Evolutionary conservation across 73 alveolate species (phyloP).

Genomic region (Paraurostyla sp.): DNA sequence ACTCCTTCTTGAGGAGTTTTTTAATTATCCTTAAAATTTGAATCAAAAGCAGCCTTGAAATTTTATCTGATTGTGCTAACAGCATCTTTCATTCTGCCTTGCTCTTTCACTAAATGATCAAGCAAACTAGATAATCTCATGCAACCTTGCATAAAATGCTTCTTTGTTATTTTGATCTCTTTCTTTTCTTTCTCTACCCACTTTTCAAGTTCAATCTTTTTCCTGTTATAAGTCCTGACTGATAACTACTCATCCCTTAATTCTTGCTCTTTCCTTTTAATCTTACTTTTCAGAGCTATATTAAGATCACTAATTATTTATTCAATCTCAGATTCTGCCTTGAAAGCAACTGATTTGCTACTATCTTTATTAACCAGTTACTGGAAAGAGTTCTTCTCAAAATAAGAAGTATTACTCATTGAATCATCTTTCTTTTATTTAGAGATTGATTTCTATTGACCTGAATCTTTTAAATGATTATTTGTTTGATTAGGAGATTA

Average conservation of each 20-base stretch:
- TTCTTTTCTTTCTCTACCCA: conserved; percentile 67
- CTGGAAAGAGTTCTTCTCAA: conserved; percentile 62
- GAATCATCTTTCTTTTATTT: conserved; percentile 28
- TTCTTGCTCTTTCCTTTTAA: not conserved
- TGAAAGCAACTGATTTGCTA: not conserved
- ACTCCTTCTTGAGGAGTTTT: no score
- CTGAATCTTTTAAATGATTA: not conserved
- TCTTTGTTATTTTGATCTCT: conserved; percentile 53
- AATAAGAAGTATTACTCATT: conserved; percentile 14
- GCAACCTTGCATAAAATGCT: conserved; percentile 66
- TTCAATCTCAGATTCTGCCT: conserved; percentile 25
- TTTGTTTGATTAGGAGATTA: not conserved
- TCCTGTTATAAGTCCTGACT: conserved; percentile 46
- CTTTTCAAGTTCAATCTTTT: conserved; percentile 61
- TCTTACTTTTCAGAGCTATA: conserved; percentile 32
- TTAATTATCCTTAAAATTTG: no score
- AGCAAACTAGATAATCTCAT: conserved; percentile 46
- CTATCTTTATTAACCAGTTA: not conserved
- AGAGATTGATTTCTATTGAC: not conserved
- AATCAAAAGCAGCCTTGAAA: no score
- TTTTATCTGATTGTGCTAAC: conserved; percentile 19
- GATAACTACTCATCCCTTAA: conserved; percentile 24
- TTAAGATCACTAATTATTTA: conserved; percentile 14
- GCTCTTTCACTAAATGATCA: conserved; percentile 15
- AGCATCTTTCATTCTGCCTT: conserved; percentile 21